Conservation (phyloP, 495 filamentous ascomycete genomes). For the Penicillium taxi region DNA sequence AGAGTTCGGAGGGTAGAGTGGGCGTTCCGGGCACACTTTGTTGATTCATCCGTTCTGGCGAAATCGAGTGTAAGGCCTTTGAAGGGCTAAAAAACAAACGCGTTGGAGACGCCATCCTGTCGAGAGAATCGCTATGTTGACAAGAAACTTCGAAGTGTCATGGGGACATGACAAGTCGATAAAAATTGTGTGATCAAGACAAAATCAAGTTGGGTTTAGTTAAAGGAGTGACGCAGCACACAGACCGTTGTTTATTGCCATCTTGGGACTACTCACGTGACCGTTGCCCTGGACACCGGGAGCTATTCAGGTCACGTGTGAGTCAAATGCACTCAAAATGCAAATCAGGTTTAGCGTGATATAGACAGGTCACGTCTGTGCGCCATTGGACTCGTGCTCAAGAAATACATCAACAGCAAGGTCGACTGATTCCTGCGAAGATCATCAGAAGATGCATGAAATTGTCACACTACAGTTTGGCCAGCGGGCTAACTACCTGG, state of each 20-base stretch:
- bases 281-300: conserved; percentile 30
- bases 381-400: conserved; percentile 3
- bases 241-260: conserved; percentile 28
- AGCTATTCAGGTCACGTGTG: conserved; percentile 13
- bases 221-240: conserved; percentile 28
- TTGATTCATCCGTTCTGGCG: conserved; percentile 75
- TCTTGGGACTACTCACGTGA: conserved; percentile 27
- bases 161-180: conserved; percentile 14
- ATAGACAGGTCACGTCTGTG: conserved; percentile 14
- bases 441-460: conserved; percentile 66
- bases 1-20: conserved; percentile 40
- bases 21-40: conserved; percentile 50
- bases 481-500: conserved; percentile 85
- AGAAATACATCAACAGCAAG: conserved; percentile 4
- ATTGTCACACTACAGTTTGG: conserved; percentile 92
- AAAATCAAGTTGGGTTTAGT: not conserved
- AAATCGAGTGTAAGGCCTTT: conserved; percentile 62
- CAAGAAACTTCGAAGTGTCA: conserved; percentile 12
- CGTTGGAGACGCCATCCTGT: conserved; percentile 37
- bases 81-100: conserved; percentile 41
- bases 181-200: not conserved
- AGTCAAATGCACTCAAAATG: not conserved
- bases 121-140: conserved; percentile 7
- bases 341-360: conserved; percentile 13
- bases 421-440: not conserved